Conservation (phyloP, 305 asterid species). For the Striga hermonthica region DNA sequence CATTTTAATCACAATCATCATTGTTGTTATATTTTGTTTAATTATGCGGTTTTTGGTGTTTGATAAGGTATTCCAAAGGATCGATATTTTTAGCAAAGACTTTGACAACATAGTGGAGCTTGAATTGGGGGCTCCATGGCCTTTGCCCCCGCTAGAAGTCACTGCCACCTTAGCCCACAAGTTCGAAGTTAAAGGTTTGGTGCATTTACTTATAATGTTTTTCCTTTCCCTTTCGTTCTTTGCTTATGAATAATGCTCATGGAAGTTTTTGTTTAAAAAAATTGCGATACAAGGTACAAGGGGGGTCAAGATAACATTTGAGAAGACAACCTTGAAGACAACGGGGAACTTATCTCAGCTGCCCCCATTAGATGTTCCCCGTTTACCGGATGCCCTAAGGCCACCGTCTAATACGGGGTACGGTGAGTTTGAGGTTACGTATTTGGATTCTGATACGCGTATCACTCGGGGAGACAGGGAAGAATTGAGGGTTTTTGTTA, state of each 20-base stretch:
- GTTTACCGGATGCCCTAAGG: slow-evolving; percentile 65
- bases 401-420: slow-evolving; percentile 61
- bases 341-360: slow-evolving; percentile 75
- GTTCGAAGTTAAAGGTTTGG: slow-evolving; percentile 71
- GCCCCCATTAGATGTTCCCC: slow-evolving; percentile 81
- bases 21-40: no score
- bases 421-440: slow-evolving; percentile 88
- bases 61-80: slow-evolving; percentile 84
- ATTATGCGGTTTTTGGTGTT: not conserved
- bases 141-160: slow-evolving; percentile 68
- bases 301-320: slow-evolving; percentile 66
- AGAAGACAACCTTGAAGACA: slow-evolving; percentile 84
- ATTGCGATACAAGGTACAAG: slow-evolving; percentile 41
- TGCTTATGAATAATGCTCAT: not conserved
- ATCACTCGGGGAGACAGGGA: slow-evolving; percentile 83
- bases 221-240: not conserved
- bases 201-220: slow-evolving; percentile 1
- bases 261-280: not conserved
- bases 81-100: slow-evolving; percentile 76
- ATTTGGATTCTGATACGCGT: slow-evolving; percentile 67
- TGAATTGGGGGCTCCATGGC: slow-evolving; percentile 90
- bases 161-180: slow-evolving; percentile 95
- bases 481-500: slow-evolving; percentile 85
- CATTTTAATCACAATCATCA: no score
- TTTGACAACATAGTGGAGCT: slow-evolving; percentile 92